Evolutionary conservation across 257 asterid species (phyloP).

Genomic region (Coffea canephora): DNA sequence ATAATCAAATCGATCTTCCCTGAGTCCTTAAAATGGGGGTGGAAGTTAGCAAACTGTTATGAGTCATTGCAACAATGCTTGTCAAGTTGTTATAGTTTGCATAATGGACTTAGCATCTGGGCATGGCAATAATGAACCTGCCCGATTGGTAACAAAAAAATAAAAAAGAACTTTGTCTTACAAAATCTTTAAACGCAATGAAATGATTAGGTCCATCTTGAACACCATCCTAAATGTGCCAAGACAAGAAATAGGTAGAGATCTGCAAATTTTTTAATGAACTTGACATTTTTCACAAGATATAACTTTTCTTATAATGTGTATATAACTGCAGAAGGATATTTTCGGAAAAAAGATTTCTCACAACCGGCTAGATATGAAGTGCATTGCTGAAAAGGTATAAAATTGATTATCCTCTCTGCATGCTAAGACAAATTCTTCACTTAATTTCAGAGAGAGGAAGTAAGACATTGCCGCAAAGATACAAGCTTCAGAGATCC

Average conservation of each 20-base stretch:
- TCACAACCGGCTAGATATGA: neutral
- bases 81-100: neutral
- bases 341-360: neutral
- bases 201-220: neutral
- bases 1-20: neutral
- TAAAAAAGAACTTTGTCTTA: neutral
- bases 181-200: neutral
- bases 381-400: neutral
- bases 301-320: neutral
- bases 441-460: neutral
- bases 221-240: neutral
- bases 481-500: neutral
- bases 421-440: neutral
- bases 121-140: neutral
- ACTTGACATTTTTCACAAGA: neutral
- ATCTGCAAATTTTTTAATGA: neutral
- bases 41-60: neutral
- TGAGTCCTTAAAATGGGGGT: neutral
- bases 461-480: neutral
- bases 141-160: too few relatives aligned
- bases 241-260: neutral
- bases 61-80: neutral
- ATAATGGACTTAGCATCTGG: neutral
- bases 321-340: neutral
- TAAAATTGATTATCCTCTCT: neutral